Evolutionary conservation across 352 stramenopile genomes (phyloP), one percentile per base, ranked within the genome.

Genomic region (Hyphochytrium catenoides): DNA sequence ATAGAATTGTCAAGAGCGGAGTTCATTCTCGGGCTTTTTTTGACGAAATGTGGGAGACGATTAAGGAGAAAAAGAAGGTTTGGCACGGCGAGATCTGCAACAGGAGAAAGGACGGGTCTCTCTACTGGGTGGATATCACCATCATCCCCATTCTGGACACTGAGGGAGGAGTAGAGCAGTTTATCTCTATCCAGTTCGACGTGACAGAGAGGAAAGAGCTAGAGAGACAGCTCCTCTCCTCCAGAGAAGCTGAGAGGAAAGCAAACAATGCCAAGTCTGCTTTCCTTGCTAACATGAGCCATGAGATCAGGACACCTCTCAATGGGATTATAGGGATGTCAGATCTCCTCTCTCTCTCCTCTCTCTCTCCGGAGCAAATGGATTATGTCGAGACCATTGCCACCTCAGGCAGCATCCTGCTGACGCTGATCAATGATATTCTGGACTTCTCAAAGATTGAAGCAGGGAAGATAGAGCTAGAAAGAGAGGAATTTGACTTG

Each of bases 91-190:
- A 79, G 22, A 83, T 79, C 30, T 65, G 65, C 0, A 79, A 65
- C 0, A 79, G 64, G 29, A 83, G 84, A 36, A 78, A 85, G 34
- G 74, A 91, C 44, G 73, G 73, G 52, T 70, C 90, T 21, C 73
- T 75, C 17, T 87, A 85, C 36, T 74, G 92, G 45, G 70, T 83
- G 25, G 81, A 78, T 32, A 76, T 89, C 17, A 84, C 93, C 34
- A 69, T 68, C 43, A 73, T 93, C 28, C 75, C 72, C 8, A 77
- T 93, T 52, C 79, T 93, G 47, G 79, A 93, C 41, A 92, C 81
- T 8, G 68, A 65, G 1, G 54, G 67, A 14, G 79, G 79, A 38
- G 63, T 79, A 30, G 79, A 78, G 68, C 65, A 83, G 41, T 51
- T 58, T 6, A 57, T 56, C 0, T 67, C 55, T 27, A 60, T 74